Conservation (phyloP, 805 yeast species). For the Sugiyamaella qingdaonensis region DNA sequence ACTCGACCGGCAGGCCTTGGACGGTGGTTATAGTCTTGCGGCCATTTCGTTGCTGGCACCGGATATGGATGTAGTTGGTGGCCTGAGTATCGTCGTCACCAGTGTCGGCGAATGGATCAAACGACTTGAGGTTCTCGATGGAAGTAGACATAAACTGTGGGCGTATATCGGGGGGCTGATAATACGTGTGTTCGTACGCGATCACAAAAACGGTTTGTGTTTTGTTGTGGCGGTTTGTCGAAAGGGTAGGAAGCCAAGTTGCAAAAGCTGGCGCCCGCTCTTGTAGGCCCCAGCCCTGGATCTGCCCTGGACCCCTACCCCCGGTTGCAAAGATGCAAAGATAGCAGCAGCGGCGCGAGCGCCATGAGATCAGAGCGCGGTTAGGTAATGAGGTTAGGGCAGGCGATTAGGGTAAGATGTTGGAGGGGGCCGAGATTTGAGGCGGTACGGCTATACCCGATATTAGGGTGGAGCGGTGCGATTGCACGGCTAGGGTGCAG, state of each 20-base stretch:
- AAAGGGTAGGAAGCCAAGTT: neutral
- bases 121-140: conserved; percentile 63
- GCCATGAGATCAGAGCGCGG: too few relatives aligned
- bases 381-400: too few relatives aligned
- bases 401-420: too few relatives aligned
- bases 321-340: neutral
- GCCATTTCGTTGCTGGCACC: conserved; percentile 99
- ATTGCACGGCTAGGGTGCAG: too few relatives aligned
- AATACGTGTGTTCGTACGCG: neutral
- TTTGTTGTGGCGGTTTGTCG: neutral
- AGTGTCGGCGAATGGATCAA: conserved; percentile 97
- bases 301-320: neutral
- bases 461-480: too few relatives aligned
- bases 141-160: conserved; percentile 54
- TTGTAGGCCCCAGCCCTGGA: neutral
- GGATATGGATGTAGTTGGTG: conserved; percentile 90
- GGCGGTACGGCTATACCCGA: too few relatives aligned
- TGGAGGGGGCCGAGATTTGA: too few relatives aligned
- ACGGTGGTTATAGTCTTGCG: conserved; percentile 98
- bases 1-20: conserved; percentile 94
- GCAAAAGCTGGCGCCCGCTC: neutral
- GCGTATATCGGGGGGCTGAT: neutral
- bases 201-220: neutral
- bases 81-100: conserved; percentile 99
- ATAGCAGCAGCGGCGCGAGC: too few relatives aligned